Percentiles rank a stretch among this genome's conserved stretches.
Conservation (phyloP, 2,329 filamentous ascomycete genomes). For the Aspergillus intermedius region DNA sequence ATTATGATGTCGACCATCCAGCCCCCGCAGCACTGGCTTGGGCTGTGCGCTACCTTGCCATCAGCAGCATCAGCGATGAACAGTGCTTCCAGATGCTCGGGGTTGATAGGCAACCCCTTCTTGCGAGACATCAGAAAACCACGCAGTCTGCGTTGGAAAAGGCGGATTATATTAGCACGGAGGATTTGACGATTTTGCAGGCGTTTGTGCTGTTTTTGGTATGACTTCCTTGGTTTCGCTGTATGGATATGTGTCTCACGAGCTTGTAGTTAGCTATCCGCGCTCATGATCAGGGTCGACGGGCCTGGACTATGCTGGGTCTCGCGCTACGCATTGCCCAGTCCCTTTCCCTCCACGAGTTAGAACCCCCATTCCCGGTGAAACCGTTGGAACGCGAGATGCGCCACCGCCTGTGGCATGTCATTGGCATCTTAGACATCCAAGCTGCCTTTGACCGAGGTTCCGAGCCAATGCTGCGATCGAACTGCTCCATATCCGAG, state of each 20-base stretch:
- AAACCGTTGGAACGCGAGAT: slow-evolving; percentile 25
- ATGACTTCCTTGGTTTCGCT: too few species aligned
- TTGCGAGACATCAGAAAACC: slow-evolving; percentile 18
- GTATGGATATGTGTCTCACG: too few species aligned
- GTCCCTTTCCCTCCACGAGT: slow-evolving; percentile 24
- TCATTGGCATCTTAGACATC: slow-evolving; percentile 24
- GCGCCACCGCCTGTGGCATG: slow-evolving; percentile 25
- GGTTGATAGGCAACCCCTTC: slow-evolving; percentile 10
- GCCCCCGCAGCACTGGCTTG: slow-evolving; percentile 19
- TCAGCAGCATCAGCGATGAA: slow-evolving; percentile 17
- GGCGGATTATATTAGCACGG: slow-evolving; percentile 24
- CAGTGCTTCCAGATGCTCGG: slow-evolving; percentile 18
- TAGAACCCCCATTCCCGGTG: slow-evolving; percentile 23
- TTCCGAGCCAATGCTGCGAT: slow-evolving; percentile 28
- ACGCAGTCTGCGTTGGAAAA: slow-evolving; percentile 19
- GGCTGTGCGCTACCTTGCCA: slow-evolving; percentile 22
- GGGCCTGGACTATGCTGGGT: slow-evolving; percentile 28
- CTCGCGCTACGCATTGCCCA: slow-evolving; percentile 27
- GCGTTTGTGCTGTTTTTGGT: slow-evolving; percentile 25
- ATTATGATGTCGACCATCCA: slow-evolving; percentile 22
- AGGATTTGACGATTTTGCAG: slow-evolving; percentile 27
- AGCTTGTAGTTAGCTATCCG: slow-evolving; percentile 13
- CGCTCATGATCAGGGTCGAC: slow-evolving; percentile 26
- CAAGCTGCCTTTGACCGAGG: slow-evolving; percentile 24
- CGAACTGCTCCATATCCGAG: too few species aligned